Base-by-base conservation (phyloP, 2,329 filamentous ascomycete genomes). In the Hirsutella rhossiliensis region DNA sequence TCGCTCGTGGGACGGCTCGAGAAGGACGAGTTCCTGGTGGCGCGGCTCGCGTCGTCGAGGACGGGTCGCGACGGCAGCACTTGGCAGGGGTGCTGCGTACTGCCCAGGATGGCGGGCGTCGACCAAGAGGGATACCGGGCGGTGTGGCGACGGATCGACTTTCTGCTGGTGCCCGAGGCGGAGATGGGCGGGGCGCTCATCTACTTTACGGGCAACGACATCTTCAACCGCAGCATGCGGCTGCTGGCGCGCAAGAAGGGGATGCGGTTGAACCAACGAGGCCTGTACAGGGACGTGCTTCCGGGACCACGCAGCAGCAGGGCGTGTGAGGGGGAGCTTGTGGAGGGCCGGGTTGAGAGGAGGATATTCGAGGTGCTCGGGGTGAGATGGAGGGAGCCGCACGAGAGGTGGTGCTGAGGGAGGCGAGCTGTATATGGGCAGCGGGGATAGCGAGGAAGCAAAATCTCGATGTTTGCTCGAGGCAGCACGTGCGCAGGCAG, bases 141-240 rank as follows among this genome's bases (percentile, higher is more conserved):
- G 0, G 59, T 75, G 1, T 95, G 87, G 88, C 75, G 88, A 9
- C 76, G 88, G 2, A 82, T 96, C 48, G 89, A 96, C 57, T 75
- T 96, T 18, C 67, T 96, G 2, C 73, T 94, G 4, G 89, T 95
- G 1, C 88, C 89, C 0, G 80, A 80, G 52, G 69, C 75, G 2
- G 82, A 95, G 61, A 72, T 87, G 42, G 90, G 90, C 1, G 89
- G 86, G 0, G 88, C 89, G 0, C 60, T 96, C 48, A 75, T 96
- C n/a, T 96, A 96, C 58, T 97, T 96, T 56, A 96, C 90, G 0
- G 90, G 90, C 1, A 92, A 96, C 52, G 89, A 95, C 58, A 83
- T 95, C 30, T 96, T 96, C 66, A 96, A 96, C 60, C 72, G 89
- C 15, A 94, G 86, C 56, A 76, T 96, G 60, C 69, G 90, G 50